These are phyloP conservation scores for Rosa hybrid DNA, from an alignment of 331 rosid genomes.

Conservation along the genomic window DNA sequence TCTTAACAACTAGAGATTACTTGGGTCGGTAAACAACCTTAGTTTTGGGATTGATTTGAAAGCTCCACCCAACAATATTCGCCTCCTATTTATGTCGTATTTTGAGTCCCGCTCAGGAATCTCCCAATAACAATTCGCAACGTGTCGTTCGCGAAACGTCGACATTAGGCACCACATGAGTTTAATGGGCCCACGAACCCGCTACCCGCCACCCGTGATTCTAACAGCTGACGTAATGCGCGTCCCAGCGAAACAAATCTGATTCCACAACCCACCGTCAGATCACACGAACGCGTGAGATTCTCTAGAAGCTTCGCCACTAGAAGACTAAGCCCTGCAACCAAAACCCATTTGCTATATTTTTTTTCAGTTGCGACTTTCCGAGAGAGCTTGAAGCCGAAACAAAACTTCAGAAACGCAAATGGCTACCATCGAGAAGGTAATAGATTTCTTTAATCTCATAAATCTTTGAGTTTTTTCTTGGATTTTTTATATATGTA, in stretches of 20 bases:
- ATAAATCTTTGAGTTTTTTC: background rate
- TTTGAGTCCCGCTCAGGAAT: background rate
- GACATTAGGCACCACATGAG: background rate
- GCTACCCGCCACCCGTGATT: background rate
- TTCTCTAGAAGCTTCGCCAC: background rate
- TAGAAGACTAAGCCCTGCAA: background rate
- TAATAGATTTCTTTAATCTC: background rate
- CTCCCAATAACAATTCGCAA: background rate
- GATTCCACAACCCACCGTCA: background rate
- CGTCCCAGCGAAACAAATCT: background rate
- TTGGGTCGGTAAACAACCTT: background rate
- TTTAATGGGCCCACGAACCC: background rate
- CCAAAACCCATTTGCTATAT: background rate
- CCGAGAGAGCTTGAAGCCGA: background rate
- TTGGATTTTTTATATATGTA: background rate
- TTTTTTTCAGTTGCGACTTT: background rate
- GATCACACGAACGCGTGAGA: background rate
- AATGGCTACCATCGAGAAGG: constrained; percentile 44
- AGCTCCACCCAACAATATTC: background rate
- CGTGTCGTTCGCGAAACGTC: constrained; percentile 21
- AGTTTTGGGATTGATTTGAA: background rate
- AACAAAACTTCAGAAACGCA: background rate
- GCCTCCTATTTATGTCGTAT: background rate
- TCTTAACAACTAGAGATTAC: background rate
- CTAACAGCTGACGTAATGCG: background rate